Percentiles rank a stretch among this genome's conserved stretches.
Evolutionary conservation across 2,329 filamentous ascomycete species (phyloP).

Genomic region (Gremmenia infestans): DNA sequence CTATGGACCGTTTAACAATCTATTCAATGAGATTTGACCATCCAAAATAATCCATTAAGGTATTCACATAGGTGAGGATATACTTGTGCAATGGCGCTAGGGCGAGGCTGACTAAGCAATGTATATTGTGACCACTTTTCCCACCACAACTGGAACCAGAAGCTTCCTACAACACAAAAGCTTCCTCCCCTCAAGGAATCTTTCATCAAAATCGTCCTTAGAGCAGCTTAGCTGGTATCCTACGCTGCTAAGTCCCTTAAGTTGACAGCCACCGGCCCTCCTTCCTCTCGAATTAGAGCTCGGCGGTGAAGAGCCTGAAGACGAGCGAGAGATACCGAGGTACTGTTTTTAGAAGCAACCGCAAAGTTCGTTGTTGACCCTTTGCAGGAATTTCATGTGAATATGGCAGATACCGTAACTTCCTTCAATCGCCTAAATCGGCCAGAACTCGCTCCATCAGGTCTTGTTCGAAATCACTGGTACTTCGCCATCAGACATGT

Average conservation of each 20-base stretch:
- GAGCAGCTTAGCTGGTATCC: too few species aligned
- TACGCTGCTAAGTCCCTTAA: too few species aligned
- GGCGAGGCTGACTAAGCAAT: too few species aligned
- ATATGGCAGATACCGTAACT: background rate
- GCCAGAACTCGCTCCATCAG: background rate
- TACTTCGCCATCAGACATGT: slow-evolving; percentile 1
- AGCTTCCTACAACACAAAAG: background rate
- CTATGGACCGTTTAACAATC: too few species aligned
- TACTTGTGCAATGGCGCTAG: too few species aligned
- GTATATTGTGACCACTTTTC: too few species aligned
- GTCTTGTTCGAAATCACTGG: background rate
- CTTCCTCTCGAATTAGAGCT: background rate
- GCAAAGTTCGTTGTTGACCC: background rate
- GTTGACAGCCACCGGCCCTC: background rate
- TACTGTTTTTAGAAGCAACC: background rate
- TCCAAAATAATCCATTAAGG: too few species aligned
- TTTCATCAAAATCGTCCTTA: too few species aligned
- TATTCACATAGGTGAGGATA: too few species aligned
- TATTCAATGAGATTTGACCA: too few species aligned
- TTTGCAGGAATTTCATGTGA: background rate
- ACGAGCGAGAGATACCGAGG: background rate
- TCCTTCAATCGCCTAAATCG: background rate
- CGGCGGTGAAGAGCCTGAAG: background rate
- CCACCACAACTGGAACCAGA: too few species aligned
- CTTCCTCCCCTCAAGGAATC: too few species aligned